Percentiles rank a stretch among this genome's conserved stretches.
These are phyloP conservation scores for Candida vartiovaarae DNA, from an alignment of 805 yeast species.

Conservation along the genomic window DNA sequence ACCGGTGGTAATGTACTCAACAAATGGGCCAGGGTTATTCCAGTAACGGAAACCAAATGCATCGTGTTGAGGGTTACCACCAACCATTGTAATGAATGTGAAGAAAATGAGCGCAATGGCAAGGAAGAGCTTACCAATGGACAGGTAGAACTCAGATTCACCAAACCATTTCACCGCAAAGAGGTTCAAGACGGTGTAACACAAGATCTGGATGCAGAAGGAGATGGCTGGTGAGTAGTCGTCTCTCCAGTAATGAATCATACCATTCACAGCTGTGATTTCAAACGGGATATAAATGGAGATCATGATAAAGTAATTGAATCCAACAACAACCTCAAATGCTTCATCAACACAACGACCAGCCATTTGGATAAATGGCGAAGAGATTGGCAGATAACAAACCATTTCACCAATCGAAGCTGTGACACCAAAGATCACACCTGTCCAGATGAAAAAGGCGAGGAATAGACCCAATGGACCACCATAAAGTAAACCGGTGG, in stretches of 20 bases:
- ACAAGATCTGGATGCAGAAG: conserved; percentile 54
- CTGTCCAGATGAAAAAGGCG: conserved; percentile 57
- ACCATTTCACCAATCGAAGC: conserved; percentile 60
- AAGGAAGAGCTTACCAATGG: conserved; percentile 63
- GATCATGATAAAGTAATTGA: conserved; percentile 51
- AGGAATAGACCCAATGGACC: conserved; percentile 50
- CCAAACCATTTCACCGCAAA: conserved; percentile 74
- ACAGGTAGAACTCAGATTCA: conserved; percentile 72
- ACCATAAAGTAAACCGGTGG: conserved; percentile 46
- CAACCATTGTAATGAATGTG: conserved; percentile 76
- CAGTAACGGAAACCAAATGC: conserved; percentile 54
- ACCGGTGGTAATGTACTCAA: conserved; percentile 47
- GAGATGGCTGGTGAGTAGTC: conserved; percentile 68
- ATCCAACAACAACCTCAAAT: conserved; percentile 64
- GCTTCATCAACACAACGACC: conserved; percentile 59
- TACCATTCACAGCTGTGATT: conserved; percentile 54
- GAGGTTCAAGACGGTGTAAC: conserved; percentile 56
- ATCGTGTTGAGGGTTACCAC: conserved; percentile 74
- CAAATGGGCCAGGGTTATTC: conserved; percentile 47
- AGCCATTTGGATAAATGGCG: conserved; percentile 58
- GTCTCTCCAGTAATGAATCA: conserved; percentile 68
- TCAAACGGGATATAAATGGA: conserved; percentile 56
- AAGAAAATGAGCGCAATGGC: conserved; percentile 66
- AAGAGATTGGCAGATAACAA: conserved; percentile 52
- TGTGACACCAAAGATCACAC: conserved; percentile 56